phyloP scores from a whole-genome alignment of 2,329 filamentous ascomycete genomes.

The Whalleya microplaca region DNA sequence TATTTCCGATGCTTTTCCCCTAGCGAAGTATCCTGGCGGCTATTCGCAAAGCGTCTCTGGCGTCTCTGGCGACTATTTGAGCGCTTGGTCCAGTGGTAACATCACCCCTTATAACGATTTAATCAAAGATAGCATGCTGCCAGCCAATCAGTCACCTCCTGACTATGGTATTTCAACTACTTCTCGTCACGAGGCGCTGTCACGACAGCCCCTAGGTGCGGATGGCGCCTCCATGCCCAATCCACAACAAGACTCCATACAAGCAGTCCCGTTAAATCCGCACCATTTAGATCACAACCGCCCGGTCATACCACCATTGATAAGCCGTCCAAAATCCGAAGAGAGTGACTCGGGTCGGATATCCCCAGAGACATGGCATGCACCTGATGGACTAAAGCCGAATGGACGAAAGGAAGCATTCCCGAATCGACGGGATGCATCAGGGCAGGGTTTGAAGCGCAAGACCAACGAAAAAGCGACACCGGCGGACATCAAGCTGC shows the following conservation, averaged over 20 bases:
- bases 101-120: neutral
- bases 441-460: conserved; percentile 10
- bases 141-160: neutral
- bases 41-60: conserved; percentile 2
- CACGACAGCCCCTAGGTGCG: neutral
- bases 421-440: conserved; percentile 7
- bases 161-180: neutral
- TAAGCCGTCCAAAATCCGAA: neutral
- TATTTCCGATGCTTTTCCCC: conserved; percentile 45
- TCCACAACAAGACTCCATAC: neutral
- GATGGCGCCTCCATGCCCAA: neutral
- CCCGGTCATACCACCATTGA: neutral
- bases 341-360: conserved; percentile 1
- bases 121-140: neutral
- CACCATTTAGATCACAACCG: neutral
- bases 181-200: neutral
- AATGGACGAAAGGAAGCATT: conserved; percentile 9
- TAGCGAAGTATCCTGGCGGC: conserved; percentile 31
- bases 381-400: neutral
- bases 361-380: conserved; percentile 7
- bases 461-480: conserved; percentile 10
- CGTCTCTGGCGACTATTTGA: neutral
- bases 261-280: neutral
- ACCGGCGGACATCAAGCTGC: conserved; percentile 17
- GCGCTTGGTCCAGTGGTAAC: neutral